Conservation (phyloP, 2,329 filamentous ascomycete species). For the Lomentospora prolificans region DNA sequence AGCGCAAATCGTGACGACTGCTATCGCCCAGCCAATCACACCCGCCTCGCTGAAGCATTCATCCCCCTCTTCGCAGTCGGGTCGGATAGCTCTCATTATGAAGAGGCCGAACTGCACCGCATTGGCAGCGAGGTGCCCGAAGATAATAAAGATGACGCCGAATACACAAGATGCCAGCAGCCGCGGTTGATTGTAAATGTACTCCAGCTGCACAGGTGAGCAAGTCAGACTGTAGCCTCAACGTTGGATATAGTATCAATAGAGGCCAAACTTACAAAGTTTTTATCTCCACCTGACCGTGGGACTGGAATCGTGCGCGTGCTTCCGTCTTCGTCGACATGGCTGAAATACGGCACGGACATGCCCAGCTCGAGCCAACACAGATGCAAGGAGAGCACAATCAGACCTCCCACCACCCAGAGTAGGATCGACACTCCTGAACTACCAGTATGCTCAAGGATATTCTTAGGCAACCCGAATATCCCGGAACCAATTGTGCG, state of each 20-base stretch:
- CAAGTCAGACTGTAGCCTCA: too few species aligned
- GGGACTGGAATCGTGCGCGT: constrained; percentile 28
- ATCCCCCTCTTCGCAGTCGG: constrained; percentile 3
- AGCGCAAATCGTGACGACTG: constrained; percentile 29
- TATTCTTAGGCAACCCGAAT: constrained; percentile 22
- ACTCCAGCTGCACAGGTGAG: not conserved
- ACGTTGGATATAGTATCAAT: too few species aligned
- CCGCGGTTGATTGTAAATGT: not conserved
- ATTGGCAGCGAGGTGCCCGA: constrained; percentile 40
- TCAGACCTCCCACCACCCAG: constrained; percentile 26
- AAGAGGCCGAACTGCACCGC: constrained; percentile 34
- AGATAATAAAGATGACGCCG: constrained; percentile 31
- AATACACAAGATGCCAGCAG: constrained; percentile 34
- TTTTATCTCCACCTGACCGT: constrained; percentile 35
- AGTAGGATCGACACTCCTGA: constrained; percentile 26
- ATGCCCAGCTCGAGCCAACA: constrained; percentile 35
- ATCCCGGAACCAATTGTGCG: constrained; percentile 28
- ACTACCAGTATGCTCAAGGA: constrained; percentile 22
- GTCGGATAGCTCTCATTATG: constrained; percentile 21
- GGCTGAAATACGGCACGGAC: constrained; percentile 31
- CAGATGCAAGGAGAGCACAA: constrained; percentile 25
- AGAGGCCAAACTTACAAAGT: constrained; percentile 27
- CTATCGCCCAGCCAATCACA: constrained; percentile 32
- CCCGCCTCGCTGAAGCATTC: constrained; percentile 23
- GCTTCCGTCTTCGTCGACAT: constrained; percentile 17